Evolutionary conservation across 2,329 filamentous ascomycete species (phyloP).

Genomic region (Aspergillus puulaauensis): DNA sequence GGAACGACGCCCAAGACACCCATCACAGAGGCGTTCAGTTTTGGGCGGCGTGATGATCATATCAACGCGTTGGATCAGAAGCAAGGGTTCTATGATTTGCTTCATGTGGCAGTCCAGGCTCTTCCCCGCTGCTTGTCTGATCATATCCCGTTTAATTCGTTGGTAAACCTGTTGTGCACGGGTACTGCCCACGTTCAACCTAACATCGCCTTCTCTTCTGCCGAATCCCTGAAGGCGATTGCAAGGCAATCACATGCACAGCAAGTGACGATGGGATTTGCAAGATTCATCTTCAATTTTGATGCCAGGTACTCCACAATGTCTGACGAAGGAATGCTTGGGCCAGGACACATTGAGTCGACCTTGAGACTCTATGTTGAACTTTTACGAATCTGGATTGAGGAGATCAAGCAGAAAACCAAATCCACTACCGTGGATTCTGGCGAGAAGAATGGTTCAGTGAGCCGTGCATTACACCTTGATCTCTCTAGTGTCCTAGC

Average conservation of each 20-base stretch:
- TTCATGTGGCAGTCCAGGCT: slow-evolving; percentile 94
- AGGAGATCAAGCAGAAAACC: slow-evolving; percentile 86
- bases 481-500: slow-evolving; percentile 87
- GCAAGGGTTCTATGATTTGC: slow-evolving; percentile 90
- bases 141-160: slow-evolving; percentile 86
- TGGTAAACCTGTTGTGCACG: slow-evolving; percentile 93
- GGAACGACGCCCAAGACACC: slow-evolving; percentile 88
- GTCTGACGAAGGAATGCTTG: slow-evolving; percentile 96
- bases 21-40: slow-evolving; percentile 90
- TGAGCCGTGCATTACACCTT: slow-evolving; percentile 72
- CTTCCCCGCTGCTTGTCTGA: slow-evolving; percentile 89
- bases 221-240: slow-evolving; percentile 91
- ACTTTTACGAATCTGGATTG: slow-evolving; percentile 93
- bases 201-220: slow-evolving; percentile 89
- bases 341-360: slow-evolving; percentile 89
- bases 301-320: slow-evolving; percentile 97
- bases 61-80: slow-evolving; percentile 74
- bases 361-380: slow-evolving; percentile 92
- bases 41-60: slow-evolving; percentile 78
- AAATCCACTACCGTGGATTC: slow-evolving; percentile 68
- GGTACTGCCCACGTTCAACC: slow-evolving; percentile 93
- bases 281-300: slow-evolving; percentile 97
- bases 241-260: slow-evolving; percentile 90
- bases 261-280: slow-evolving; percentile 94
- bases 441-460: slow-evolving; percentile 61